Percentiles rank a stretch among this genome's conserved stretches.
Conservation (phyloP, 2,329 filamentous ascomycete genomes). For the Fusarium sp. region DNA sequence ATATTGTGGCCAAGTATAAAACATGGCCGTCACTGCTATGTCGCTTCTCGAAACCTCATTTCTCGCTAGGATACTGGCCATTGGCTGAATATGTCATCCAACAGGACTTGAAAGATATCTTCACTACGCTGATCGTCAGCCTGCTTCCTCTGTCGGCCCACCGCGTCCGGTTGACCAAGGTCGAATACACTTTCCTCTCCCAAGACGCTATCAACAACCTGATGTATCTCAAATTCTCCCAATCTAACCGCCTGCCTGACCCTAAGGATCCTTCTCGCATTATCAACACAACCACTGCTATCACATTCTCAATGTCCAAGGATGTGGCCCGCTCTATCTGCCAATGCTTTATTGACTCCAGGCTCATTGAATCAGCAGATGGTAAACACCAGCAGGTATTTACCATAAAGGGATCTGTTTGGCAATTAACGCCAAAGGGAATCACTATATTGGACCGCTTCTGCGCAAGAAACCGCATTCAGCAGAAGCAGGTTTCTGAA, state of each 20-base stretch:
- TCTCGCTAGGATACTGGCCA: neutral
- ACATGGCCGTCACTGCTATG: neutral
- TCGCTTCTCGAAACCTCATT: slow-evolving; percentile 8
- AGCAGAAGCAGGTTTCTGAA: slow-evolving; percentile 90
- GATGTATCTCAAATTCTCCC: slow-evolving; percentile 96
- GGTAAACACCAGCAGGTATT: slow-evolving; percentile 85
- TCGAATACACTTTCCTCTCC: slow-evolving; percentile 94
- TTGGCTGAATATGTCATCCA: neutral
- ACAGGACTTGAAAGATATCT: slow-evolving; percentile 97
- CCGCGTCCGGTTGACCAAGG: slow-evolving; percentile 87
- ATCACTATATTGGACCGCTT: slow-evolving; percentile 91
- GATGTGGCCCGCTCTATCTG: slow-evolving; percentile 98
- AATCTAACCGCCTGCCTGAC: slow-evolving; percentile 98
- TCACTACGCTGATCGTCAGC: slow-evolving; percentile 94
- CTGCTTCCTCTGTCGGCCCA: slow-evolving; percentile 86
- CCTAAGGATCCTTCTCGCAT: slow-evolving; percentile 97
- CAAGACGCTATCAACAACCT: slow-evolving; percentile 99
- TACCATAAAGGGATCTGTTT: slow-evolving; percentile 89
- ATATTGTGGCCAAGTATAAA: neutral
- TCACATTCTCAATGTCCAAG: slow-evolving; percentile 98
- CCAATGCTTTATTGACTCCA: slow-evolving; percentile 90
- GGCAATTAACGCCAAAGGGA: slow-evolving; percentile 95
- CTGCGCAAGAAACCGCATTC: slow-evolving; percentile 93
- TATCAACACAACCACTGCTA: slow-evolving; percentile 97
- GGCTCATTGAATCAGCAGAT: slow-evolving; percentile 94